These are phyloP conservation scores for Flaveria trinervia DNA, from an alignment of 129 eudicot species.

Conservation along the genomic window DNA sequence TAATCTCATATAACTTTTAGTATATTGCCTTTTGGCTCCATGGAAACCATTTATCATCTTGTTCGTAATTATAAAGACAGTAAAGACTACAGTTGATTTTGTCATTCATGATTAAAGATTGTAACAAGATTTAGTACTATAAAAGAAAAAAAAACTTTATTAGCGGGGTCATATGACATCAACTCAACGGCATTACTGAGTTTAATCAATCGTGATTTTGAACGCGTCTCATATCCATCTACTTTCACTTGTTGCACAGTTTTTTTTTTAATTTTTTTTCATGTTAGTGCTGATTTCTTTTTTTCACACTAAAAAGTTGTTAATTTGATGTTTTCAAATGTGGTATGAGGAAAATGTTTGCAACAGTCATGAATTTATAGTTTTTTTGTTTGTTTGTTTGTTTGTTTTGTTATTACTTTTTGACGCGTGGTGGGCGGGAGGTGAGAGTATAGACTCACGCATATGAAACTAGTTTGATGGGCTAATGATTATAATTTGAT, in stretches of 20 bases:
- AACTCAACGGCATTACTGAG: not conserved
- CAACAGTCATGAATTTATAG: too few species aligned
- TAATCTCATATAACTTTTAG: not conserved
- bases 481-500: not conserved
- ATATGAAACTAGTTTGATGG: not conserved
- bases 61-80: not conserved
- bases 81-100: conserved; percentile 9
- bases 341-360: too few species aligned
- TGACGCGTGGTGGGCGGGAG: too few species aligned
- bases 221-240: not conserved
- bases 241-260: too few species aligned
- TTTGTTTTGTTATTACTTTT: too few species aligned
- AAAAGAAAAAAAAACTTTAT: not conserved
- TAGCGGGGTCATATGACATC: not conserved
- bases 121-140: not conserved
- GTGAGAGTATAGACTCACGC: not conserved
- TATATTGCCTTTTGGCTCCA: not conserved
- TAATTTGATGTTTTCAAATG: too few species aligned
- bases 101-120: not conserved
- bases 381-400: too few species aligned
- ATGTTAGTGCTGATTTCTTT: too few species aligned
- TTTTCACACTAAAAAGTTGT: too few species aligned
- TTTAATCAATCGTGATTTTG: not conserved
- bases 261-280: too few species aligned
- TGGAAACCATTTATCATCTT: not conserved